Base-by-base conservation (phyloP, 768 basidiomycete genomes). In the Lactifluus hygrophoroides region DNA sequence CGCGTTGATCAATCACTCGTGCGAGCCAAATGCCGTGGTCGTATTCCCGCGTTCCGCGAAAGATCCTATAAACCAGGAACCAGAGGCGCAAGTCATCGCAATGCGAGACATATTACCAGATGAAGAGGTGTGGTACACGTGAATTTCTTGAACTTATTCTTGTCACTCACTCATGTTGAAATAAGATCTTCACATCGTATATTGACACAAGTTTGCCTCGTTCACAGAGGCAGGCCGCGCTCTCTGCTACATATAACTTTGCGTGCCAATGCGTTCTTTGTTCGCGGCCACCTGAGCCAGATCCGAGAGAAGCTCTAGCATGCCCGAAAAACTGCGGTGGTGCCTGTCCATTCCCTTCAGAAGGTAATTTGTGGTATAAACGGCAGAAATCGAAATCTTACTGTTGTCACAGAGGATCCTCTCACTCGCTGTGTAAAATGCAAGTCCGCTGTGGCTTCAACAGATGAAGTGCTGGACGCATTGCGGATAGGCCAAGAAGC, bases 1-100 rank as follows among this genome's bases (percentile, higher is more conserved):
- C 4, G 94, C 94, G 0, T 74, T 96, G 11, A 79, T 88, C 56
- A 96, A 96, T 67, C 94, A 97, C 67, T 88, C 88, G 0, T 94
- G 93, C 67, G 77, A 81, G 21, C 90, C 91, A 0, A 94, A 96
- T 67, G 91, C 88, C 0, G 90, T 86, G 32, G 80, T 94, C n/a
- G 90, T 97, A 3, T 97, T 95, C 67, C 94, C 94, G 49, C 76
- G 81, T 4, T 69, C 76, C 3, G 68, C 75, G 5, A 68, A 66
- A 13, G 60, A 69, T 14, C 64, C 71, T 1, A 58, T 65, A 0
- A 65, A 56, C 19, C 70, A 76, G 27, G 85, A 86, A 66, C 83
- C 88, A 0, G 59, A 80, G 28, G 78, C 93, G 81, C 80, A 88
- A 37, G 77, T 96, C 11, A 71, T 94, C 13, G 84, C 87, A 0